A percentile compares a stretch with the other conserved stretches of the same genome.
These are phyloP conservation scores for Aspergillus wentii DNA, from an alignment of 495 filamentous ascomycete species.

Conservation along the genomic window DNA sequence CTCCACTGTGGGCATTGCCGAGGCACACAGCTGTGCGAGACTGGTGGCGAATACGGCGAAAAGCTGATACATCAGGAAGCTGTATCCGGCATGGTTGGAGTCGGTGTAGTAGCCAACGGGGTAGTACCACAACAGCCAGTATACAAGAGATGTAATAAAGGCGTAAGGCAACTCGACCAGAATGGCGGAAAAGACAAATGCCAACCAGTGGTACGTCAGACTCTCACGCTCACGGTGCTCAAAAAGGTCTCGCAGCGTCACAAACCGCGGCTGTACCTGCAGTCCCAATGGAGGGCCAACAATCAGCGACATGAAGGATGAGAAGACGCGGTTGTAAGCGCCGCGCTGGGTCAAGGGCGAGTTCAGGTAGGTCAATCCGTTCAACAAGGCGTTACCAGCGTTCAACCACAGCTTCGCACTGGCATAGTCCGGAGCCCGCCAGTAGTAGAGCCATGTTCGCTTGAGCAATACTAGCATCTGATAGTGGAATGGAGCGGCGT, in stretches of 20 bases:
- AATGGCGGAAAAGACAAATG: conserved; percentile 73
- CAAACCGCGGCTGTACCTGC: conserved; percentile 80
- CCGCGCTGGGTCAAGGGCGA: conserved; percentile 7
- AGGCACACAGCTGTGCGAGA: conserved; percentile 83
- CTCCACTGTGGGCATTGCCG: conserved; percentile 74
- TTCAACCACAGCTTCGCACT: conserved; percentile 7
- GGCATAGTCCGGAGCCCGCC: conserved; percentile 8
- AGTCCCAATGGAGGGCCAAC: conserved; percentile 71
- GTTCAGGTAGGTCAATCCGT: conserved; percentile 14
- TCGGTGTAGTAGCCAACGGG: conserved; percentile 66
- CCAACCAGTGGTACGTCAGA: conserved; percentile 78
- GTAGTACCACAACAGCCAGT: conserved; percentile 78
- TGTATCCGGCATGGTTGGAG: conserved; percentile 65
- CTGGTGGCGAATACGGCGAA: conserved; percentile 75
- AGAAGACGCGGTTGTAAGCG: conserved; percentile 66
- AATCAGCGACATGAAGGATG: conserved; percentile 66
- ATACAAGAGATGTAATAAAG: conserved; percentile 58
- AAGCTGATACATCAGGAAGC: conserved; percentile 77
- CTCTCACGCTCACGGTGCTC: conserved; percentile 70
- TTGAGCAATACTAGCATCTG: conserved; percentile 4
- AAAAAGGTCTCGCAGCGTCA: conserved; percentile 69
- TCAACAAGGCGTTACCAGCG: conserved; percentile 9
- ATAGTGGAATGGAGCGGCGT: conserved; percentile 7
- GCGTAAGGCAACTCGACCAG: conserved; percentile 73
- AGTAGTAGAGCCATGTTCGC: conserved; percentile 7